A percentile compares a stretch with the other conserved stretches of the same genome.
phyloP scores from a whole-genome alignment of 768 basidiomycete genomes.

The Mycena sanguinolenta region DNA sequence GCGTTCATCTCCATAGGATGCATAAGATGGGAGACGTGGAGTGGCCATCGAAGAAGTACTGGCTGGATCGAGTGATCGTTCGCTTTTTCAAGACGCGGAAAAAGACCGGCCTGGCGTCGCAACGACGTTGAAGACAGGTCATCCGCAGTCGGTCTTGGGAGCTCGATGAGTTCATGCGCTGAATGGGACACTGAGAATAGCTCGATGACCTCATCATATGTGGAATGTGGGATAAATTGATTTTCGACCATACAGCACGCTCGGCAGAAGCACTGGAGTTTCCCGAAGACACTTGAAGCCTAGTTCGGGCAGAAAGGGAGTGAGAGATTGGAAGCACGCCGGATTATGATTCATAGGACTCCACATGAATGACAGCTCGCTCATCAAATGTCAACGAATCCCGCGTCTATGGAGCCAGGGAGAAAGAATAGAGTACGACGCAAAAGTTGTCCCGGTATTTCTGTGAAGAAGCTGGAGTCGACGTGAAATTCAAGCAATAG shows the following conservation, averaged over 20 bases:
- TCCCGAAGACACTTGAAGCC: not conserved
- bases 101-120: not conserved
- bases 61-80: not conserved
- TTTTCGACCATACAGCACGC: not conserved
- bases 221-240: not conserved
- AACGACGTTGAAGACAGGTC: no score
- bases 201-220: not conserved
- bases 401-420: no score
- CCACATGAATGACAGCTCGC: no score
- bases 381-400: no score
- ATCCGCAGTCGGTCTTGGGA: not conserved
- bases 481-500: no score
- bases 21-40: conserved; percentile 65
- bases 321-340: no score
- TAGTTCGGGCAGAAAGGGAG: no score
- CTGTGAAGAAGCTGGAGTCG: no score
- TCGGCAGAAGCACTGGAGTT: not conserved
- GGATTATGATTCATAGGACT: no score
- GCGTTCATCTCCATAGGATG: conserved; percentile 55
- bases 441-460: no score
- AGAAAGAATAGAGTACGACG: no score
- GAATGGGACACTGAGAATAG: not conserved
- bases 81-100: not conserved
- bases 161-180: not conserved
- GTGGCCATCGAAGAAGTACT: conserved; percentile 60